These are phyloP conservation scores for Coelastrella sp. DNA, from an alignment of 139 green algal genomes.

Conservation along the genomic window DNA sequence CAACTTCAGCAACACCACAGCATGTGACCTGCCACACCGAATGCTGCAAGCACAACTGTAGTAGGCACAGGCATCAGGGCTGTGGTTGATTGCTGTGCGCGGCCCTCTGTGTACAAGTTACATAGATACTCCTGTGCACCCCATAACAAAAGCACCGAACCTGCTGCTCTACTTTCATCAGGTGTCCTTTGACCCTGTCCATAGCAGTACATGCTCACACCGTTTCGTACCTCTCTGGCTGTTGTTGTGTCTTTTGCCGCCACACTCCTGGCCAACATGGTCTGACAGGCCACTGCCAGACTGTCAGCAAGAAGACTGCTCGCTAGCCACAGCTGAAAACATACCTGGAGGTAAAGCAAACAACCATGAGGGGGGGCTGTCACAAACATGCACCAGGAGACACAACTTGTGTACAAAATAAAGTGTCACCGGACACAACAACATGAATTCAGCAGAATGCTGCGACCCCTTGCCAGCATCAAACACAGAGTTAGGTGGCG, in stretches of 20 bases:
- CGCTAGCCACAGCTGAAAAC: conserved; percentile 83
- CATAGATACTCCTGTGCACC: no score
- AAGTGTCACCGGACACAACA: no score
- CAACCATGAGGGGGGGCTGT: not conserved
- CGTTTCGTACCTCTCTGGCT: conserved; percentile 27
- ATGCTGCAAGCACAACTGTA: conserved; percentile 45
- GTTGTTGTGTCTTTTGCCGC: conserved; percentile 50
- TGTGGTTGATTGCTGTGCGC: no score
- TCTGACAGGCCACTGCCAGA: conserved; percentile 85
- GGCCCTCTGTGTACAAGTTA: no score
- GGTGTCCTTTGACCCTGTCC: not conserved
- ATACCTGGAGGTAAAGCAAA: conserved; percentile 28
- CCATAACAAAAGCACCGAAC: no score
- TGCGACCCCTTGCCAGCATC: no score
- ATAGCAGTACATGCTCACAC: not conserved
- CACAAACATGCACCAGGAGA: not conserved
- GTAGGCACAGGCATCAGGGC: no score
- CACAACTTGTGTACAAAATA: not conserved
- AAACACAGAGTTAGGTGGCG: no score
- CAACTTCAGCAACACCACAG: conserved; percentile 49
- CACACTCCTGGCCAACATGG: conserved; percentile 72
- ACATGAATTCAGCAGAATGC: no score
- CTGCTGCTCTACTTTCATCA: no score
- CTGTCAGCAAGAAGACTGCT: conserved; percentile 78
- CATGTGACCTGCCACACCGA: no score